These are phyloP conservation scores for Pythium oligandrum DNA, from an alignment of 352 stramenopile species.

Conservation along the genomic window DNA sequence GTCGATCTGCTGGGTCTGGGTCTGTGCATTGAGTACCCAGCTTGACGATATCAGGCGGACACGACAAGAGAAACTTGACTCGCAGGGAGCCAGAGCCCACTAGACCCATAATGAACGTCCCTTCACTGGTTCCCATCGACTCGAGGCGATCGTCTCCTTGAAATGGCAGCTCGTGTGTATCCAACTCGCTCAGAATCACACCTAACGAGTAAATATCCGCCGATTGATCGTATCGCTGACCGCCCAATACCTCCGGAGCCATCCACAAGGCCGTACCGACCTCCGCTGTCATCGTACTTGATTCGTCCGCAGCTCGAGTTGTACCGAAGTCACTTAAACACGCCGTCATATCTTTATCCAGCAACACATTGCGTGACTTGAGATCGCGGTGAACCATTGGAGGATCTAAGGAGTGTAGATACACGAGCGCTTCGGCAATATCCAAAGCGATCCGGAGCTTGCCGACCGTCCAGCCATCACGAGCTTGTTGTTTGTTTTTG, in stretches of 20 bases:
- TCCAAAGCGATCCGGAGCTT: conserved; percentile 52
- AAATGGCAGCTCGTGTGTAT: conserved; percentile 69
- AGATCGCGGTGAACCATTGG: conserved; percentile 85
- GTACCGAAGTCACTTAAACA: conserved; percentile 39
- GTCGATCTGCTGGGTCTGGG: not conserved
- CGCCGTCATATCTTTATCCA: conserved; percentile 38
- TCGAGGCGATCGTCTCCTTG: conserved; percentile 32
- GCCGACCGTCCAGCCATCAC: conserved; percentile 15
- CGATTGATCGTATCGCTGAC: conserved; percentile 58
- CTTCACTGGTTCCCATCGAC: not conserved
- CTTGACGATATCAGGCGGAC: not conserved
- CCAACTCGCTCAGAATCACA: conserved; percentile 66
- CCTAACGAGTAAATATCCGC: conserved; percentile 78
- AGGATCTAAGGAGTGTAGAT: conserved; percentile 73
- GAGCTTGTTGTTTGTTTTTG: conserved; percentile 12
- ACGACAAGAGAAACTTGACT: not conserved
- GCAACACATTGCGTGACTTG: conserved; percentile 85
- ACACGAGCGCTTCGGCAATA: conserved; percentile 62
- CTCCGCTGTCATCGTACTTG: conserved; percentile 41
- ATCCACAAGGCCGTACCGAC: conserved; percentile 53
- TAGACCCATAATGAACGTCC: not conserved
- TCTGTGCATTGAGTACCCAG: not conserved
- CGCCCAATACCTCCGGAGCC: conserved; percentile 55
- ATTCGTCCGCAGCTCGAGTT: conserved; percentile 45
- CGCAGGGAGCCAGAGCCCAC: not conserved